These are phyloP conservation scores for Lactifluus pinguis DNA, from an alignment of 768 basidiomycete genomes.

Conservation along the genomic window DNA sequence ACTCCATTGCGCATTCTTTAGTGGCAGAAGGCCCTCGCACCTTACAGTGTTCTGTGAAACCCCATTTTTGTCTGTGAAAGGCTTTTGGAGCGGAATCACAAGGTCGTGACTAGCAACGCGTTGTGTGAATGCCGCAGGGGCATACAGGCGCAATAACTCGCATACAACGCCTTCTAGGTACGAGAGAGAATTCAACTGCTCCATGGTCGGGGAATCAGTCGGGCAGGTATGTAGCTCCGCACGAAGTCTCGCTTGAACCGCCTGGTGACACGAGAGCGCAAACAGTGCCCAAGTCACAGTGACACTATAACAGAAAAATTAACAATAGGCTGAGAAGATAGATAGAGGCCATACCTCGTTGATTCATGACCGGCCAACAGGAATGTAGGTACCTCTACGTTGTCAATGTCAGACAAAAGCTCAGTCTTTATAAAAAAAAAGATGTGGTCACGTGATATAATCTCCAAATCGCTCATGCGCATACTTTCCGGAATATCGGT, in stretches of 20 bases:
- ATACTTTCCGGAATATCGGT: conserved; percentile 22
- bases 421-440: background rate
- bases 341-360: conserved; percentile 3
- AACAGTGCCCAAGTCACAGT: conserved; percentile 31
- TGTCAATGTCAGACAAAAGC: background rate
- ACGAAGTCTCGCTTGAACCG: conserved; percentile 28
- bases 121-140: conserved; percentile 21
- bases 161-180: conserved; percentile 29
- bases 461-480: conserved; percentile 26
- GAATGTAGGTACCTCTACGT: conserved; percentile 27
- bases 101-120: conserved; percentile 24
- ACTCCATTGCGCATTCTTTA: background rate
- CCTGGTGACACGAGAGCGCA: conserved; percentile 24
- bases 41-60: conserved; percentile 3
- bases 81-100: conserved; percentile 25
- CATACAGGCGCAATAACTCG: conserved; percentile 10
- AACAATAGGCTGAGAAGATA: no score
- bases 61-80: conserved; percentile 19
- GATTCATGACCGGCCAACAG: conserved; percentile 27
- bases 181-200: conserved; percentile 25
- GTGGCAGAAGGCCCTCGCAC: conserved; percentile 1
- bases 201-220: conserved; percentile 18
- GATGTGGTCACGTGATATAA: conserved; percentile 22
- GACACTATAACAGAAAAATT: conserved; percentile 9
- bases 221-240: conserved; percentile 25